phyloP scores from a whole-genome alignment of 139 green algal species.

The Tetraselmis striata region DNA sequence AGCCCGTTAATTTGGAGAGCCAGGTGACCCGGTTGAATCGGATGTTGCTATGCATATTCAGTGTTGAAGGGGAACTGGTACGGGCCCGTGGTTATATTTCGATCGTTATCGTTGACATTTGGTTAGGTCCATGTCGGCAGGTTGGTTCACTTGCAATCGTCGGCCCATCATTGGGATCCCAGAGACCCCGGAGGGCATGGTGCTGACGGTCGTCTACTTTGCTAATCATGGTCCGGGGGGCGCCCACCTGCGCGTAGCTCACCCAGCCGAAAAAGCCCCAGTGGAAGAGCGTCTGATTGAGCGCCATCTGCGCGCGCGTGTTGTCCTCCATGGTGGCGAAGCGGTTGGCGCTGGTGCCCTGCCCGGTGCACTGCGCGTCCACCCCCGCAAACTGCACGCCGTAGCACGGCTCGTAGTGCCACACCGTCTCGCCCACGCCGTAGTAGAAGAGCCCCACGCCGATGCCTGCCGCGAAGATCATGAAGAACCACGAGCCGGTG shows the following conservation, averaged over 20 bases:
- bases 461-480: slow-evolving; percentile 5
- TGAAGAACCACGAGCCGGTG: slow-evolving; percentile 16
- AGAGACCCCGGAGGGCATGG: too few relatives aligned
- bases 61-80: too few relatives aligned
- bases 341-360: neutral
- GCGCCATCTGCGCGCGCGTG: slow-evolving; percentile 23
- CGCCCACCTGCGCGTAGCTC: slow-evolving; percentile 21
- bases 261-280: slow-evolving; percentile 32
- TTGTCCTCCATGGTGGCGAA: slow-evolving; percentile 16
- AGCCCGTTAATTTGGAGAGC: too few relatives aligned
- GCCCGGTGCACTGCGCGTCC: slow-evolving; percentile 1
- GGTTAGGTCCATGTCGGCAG: too few relatives aligned
- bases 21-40: too few relatives aligned
- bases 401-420: slow-evolving; percentile 15
- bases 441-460: slow-evolving; percentile 14
- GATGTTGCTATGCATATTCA: too few relatives aligned
- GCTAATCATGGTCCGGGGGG: too few relatives aligned
- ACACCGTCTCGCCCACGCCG: slow-evolving; percentile 4
- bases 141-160: too few relatives aligned
- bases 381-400: neutral
- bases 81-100: too few relatives aligned
- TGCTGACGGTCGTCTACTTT: too few relatives aligned
- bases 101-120: too few relatives aligned
- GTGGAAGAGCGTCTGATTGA: slow-evolving; percentile 26
- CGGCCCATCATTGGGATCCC: too few relatives aligned